Conservation (phyloP, 495 filamentous ascomycete species). For the Lophiotrema nucula region DNA sequence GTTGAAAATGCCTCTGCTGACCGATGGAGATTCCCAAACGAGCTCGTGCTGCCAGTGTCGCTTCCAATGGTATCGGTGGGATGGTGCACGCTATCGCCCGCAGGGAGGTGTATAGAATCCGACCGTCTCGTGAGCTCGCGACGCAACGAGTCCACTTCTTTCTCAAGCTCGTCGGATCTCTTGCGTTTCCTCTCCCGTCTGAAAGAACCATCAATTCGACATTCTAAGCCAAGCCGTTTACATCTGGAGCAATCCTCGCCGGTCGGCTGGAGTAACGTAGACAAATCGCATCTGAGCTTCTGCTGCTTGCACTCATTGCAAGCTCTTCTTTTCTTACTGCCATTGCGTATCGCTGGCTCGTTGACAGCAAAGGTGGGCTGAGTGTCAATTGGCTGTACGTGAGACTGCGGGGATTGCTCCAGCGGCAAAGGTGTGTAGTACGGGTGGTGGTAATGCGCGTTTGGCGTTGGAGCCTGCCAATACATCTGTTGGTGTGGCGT, state of each 20-base stretch:
- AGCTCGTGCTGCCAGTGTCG: neutral
- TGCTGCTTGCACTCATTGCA: constrained; percentile 95
- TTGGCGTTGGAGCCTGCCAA: neutral
- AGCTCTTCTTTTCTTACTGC: constrained; percentile 44
- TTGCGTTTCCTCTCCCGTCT: constrained; percentile 85
- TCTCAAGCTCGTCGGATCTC: constrained; percentile 85
- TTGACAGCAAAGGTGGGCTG: neutral
- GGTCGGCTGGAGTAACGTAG: constrained; percentile 83
- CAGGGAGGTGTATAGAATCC: neutral
- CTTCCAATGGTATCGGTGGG: neutral
- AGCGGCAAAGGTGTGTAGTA: neutral
- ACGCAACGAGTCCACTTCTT: constrained; percentile 9
- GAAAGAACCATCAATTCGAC: constrained; percentile 90
- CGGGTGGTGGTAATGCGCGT: neutral
- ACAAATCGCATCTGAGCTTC: constrained; percentile 56
- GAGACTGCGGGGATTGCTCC: neutral
- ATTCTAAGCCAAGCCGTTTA: constrained; percentile 76
- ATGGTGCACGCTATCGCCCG: neutral
- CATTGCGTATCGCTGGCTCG: constrained; percentile 6
- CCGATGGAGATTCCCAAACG: neutral
- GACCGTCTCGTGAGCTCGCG: constrained; percentile 14
- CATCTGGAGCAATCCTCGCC: constrained; percentile 76
- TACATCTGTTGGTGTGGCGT: neutral
- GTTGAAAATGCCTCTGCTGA: neutral
- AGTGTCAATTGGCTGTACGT: neutral